Base-by-base conservation (phyloP, 768 basidiomycete genomes). In the Phaeotremella fagi region DNA sequence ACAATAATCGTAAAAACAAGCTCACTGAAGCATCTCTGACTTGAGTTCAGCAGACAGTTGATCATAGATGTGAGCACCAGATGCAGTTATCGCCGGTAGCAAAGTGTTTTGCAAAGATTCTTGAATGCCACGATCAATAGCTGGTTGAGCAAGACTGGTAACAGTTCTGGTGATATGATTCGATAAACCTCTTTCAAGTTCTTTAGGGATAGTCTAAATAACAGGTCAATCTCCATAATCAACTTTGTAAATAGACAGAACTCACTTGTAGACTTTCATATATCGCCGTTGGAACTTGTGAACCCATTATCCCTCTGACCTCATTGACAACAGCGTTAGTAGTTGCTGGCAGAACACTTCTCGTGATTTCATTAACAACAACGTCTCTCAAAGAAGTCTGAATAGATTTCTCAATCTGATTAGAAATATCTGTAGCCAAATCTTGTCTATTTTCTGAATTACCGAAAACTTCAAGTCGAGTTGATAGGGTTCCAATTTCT, bases 1-100 rank as follows among this genome's bases (percentile, higher is more conserved):
- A 18, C 20, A 4, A 11, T 9, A 14, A 35, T 7, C 27, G 20
- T 31, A 31, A n/a, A 3, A 16, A 12, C 38, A 24, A 14, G 61
- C 68, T 52, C 33, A 71, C 62, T 70, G 66, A 1, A 66, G 26
- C 61, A 73, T 64, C 41, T 73, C 69, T 7, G 64, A 60, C 44
- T 55, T 63, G 44, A 73, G 48, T 23, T 68, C 69, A 2, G 26
- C 31, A 4, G 52, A 47, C 3, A 73, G 37, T 38, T 68, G 60
- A 44, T 67, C 68, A 27, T 54, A 50, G 11, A 67, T 31, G 22
- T 42, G 45, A 1, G 50, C 49, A 4, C 47, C 38, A 12, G 52
- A 50, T 15, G 31, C 36, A 23, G 48, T 48, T 23, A 70, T 54
- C 11, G 60, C 58, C 3, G 71, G 68, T 12, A 68, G 28, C 7